phyloP scores from a whole-genome alignment of 306 rosid species.

The Malus sieversii region DNA sequence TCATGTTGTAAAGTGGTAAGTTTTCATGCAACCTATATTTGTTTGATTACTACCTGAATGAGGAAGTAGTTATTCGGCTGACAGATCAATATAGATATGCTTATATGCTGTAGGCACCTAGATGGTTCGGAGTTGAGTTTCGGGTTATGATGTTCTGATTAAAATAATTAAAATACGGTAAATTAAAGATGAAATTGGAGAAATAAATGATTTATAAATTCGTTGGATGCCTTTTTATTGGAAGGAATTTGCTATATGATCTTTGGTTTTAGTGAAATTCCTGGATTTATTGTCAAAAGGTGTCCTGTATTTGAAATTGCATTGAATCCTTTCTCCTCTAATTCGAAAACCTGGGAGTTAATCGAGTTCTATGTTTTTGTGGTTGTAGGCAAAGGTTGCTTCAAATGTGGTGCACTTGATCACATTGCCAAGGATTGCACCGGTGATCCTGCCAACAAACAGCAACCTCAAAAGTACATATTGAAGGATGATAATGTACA shows the following conservation, averaged over 20 bases:
- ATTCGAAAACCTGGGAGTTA: not conserved
- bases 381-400: constrained; percentile 70
- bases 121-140: not conserved
- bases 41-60: not conserved
- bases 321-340: not conserved
- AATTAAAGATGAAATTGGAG: not conserved
- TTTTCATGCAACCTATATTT: not conserved
- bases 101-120: not conserved
- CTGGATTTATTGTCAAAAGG: not conserved
- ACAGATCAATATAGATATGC: not conserved
- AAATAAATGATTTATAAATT: not conserved
- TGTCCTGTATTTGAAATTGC: not conserved
- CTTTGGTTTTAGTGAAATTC: not conserved
- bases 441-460: constrained; percentile 35
- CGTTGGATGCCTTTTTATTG: not conserved
- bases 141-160: not conserved
- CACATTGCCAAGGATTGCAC: constrained; percentile 86
- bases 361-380: not conserved
- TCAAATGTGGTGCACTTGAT: constrained; percentile 84
- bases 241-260: not conserved
- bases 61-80: not conserved
- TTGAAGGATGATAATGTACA: constrained; percentile 65
- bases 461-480: constrained; percentile 43
- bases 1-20: not conserved
- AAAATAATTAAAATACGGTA: not conserved